Conservation (phyloP, 495 filamentous ascomycete genomes). For the Choiromyces venosus region DNA sequence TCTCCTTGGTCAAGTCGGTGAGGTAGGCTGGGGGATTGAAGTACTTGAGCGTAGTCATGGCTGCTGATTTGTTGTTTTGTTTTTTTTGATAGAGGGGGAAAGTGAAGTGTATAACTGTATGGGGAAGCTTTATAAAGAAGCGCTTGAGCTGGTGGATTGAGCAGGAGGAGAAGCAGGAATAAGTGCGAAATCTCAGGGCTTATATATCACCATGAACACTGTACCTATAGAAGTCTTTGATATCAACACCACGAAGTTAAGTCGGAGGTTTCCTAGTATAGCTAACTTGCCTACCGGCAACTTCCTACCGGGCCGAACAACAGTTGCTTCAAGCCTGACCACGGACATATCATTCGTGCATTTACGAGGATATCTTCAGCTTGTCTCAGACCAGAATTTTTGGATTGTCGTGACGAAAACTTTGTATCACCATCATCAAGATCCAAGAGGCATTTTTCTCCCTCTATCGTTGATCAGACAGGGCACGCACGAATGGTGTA, state of each 20-base stretch:
- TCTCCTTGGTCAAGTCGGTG: conserved; percentile 12
- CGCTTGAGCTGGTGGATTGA: background rate
- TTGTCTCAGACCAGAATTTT: background rate
- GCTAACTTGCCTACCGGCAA: background rate
- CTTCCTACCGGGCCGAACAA: background rate
- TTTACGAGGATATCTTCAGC: background rate
- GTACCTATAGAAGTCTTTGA: background rate
- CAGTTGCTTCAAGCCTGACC: background rate
- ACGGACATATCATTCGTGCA: background rate
- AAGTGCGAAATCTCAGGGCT: background rate
- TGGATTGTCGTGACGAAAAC: background rate
- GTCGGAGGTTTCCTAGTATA: background rate
- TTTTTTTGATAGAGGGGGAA: background rate
- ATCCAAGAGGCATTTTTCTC: background rate
- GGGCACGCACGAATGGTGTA: background rate
- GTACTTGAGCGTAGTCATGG: background rate
- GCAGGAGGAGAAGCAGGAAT: background rate
- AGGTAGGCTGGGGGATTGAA: conserved; percentile 14
- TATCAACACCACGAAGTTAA: background rate
- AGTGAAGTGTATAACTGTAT: background rate
- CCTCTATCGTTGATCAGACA: background rate
- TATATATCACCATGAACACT: background rate
- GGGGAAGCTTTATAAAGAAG: background rate
- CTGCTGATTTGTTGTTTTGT: background rate
- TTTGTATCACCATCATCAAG: background rate